These are phyloP conservation scores for Sporothrix curviconia DNA, from an alignment of 2,329 filamentous ascomycete genomes.

Conservation along the genomic window DNA sequence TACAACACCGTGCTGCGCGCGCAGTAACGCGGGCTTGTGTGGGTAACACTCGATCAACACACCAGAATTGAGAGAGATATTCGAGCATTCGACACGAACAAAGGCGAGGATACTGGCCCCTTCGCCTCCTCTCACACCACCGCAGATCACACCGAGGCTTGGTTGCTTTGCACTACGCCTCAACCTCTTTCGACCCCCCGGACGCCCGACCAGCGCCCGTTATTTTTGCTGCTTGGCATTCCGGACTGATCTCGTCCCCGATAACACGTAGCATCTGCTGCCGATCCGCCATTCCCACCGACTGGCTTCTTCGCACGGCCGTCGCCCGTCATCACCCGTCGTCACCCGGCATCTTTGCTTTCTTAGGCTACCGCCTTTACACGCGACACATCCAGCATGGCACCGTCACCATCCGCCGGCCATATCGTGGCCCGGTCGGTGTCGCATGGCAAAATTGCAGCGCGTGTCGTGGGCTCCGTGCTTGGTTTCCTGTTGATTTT, in stretches of 20 bases:
- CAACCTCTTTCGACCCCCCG: too few relatives aligned
- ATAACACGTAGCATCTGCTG: background rate
- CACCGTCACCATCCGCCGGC: conserved; percentile 7
- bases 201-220: too few relatives aligned
- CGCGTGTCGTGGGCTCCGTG: conserved; percentile 29
- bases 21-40: conserved; percentile 18
- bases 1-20: conserved; percentile 14
- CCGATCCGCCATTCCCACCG: background rate
- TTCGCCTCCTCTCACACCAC: too few relatives aligned
- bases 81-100: too few relatives aligned
- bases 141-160: too few relatives aligned
- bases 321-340: too few relatives aligned
- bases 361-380: background rate
- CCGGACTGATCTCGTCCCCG: background rate
- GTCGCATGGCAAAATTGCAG: conserved; percentile 29
- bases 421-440: conserved; percentile 18
- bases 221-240: background rate
- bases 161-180: too few relatives aligned
- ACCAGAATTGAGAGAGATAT: background rate
- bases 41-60: conserved; percentile 8
- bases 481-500: conserved; percentile 26
- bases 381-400: conserved; percentile 11
- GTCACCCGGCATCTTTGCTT: too few relatives aligned
- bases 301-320: too few relatives aligned
- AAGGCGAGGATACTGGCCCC: too few relatives aligned